These are phyloP conservation scores for Verticillium klebahnii DNA, from an alignment of 2,329 filamentous ascomycete genomes.

Conservation along the genomic window DNA sequence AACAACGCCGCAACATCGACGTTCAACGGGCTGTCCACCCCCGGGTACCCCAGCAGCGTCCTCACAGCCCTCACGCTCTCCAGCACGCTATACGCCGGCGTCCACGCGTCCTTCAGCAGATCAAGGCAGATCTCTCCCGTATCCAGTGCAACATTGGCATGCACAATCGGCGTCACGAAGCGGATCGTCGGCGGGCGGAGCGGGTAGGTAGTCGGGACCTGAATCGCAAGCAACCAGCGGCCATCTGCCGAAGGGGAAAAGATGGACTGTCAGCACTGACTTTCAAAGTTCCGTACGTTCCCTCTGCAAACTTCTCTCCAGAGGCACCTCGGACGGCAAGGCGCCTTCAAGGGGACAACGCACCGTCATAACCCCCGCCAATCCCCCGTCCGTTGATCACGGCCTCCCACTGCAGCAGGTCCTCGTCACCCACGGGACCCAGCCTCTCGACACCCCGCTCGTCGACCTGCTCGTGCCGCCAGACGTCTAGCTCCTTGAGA, in stretches of 20 bases:
- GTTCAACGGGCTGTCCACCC: constrained; percentile 72
- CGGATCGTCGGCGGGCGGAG: constrained; percentile 68
- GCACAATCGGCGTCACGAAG: constrained; percentile 81
- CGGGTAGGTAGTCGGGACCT: constrained; percentile 75
- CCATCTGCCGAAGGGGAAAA: constrained; percentile 43
- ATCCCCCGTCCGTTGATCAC: constrained; percentile 56
- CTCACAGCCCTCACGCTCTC: constrained; percentile 69
- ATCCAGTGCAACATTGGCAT: constrained; percentile 68
- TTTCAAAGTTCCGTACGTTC: not conserved
- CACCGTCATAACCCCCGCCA: constrained; percentile 53
- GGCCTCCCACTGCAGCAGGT: constrained; percentile 54
- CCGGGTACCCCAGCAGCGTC: constrained; percentile 63
- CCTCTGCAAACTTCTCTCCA: not conserved
- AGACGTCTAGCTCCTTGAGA: constrained; percentile 52
- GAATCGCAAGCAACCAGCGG: constrained; percentile 77
- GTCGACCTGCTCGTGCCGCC: constrained; percentile 41
- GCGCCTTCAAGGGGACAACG: constrained; percentile 11
- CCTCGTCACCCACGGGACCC: constrained; percentile 47
- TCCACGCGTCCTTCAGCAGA: constrained; percentile 75
- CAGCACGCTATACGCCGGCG: constrained; percentile 77
- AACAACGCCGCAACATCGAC: constrained; percentile 72
- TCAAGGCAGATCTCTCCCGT: constrained; percentile 94
- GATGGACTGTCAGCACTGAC: not conserved
- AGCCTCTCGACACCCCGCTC: constrained; percentile 56
- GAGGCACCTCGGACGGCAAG: not conserved